Evolutionary conservation across 495 filamentous ascomycete genomes (phyloP), one percentile per base, ranked within the genome.

Genomic region (Talaromyces trachyspermus): DNA sequence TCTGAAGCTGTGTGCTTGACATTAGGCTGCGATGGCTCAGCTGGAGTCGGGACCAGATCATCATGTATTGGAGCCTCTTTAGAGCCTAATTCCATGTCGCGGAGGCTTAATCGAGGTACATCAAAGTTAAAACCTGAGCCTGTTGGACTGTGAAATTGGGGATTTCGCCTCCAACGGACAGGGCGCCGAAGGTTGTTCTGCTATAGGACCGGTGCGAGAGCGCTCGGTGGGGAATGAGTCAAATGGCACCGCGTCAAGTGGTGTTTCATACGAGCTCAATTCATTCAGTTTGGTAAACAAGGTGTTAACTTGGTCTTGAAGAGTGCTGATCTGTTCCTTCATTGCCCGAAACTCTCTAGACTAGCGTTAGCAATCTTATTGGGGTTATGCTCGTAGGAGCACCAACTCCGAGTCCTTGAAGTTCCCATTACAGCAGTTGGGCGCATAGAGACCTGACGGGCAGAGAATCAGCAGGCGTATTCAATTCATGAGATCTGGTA

Each of bases 71-170:
- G 71, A 40, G 77, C 76, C 36, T 84, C 83, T 11, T 61, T 61
- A 9, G 61, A 58, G 3, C 67, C 55, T 49, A 94, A 89, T 2
- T 89, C 89, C 88, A 95, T 94, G 48, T 79, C 88, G 52, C 91
- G 85, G 18, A 95, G 65, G 14, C 88, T 95, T 30, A 81, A 86
- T 59, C 86, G 88, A 18, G 89, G 89, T 4, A 95, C 85, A 52
- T 89, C 84, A 48, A 95, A 80, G 52, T 82, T 89, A 68, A 89
- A 95, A 5, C 82, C 80, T 7, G 82, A 85, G 67, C 87, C 91
- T 0, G 88, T 95, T 2, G 89, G 89, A 0, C 89, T 89, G 42
- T 85, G 85, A 52, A 91, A 95, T 8, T 76, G 78, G 18, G 81
- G 78, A 44, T 83, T 83, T 59, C 63, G 54, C 43, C 27, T 66